Evolutionary conservation across 345 rosid species (phyloP), one percentile per base, ranked within the genome.

Genomic region (Moricandia arvensis): DNA sequence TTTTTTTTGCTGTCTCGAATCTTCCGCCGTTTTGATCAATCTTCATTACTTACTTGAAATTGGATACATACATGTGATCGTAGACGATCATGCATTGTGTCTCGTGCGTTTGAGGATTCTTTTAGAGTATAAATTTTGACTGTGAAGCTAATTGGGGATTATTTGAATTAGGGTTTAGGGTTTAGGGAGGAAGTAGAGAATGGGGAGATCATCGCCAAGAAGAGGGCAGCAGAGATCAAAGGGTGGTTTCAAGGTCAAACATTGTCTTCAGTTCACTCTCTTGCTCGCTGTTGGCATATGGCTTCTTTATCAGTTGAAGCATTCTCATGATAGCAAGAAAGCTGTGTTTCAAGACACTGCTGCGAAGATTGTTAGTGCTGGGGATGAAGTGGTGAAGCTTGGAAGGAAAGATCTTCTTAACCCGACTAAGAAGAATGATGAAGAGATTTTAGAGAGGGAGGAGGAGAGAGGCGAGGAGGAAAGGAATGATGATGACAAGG

Each of bases 171-270:
- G 68, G 72, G 57, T 16, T 29, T 65, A n/a, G n/a, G 4, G 4
- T 45, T 73, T 59, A n/a, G 77, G 41, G 18, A 63, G 64, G 55
- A 63, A 66, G 31, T 31, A 76, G n/a, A n/a, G n/a, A 66, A 93
- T 90, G 96, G 86, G 81, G 73, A 87, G 86, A 80, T 71, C 73
- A 67, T 86, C 97, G 24, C 91, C 94, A 45, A 63, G 83, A 54
- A 91, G 97, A 79, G 75, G 80, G 53, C 94, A 75, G 62, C 94
- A 75, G 62, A 85, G 96, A 78, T 90, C 97, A 6, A 89, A 87
- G 72, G 96, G 96, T 0, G 96, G 96, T 0, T 80, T 90, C 58
- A 90, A 90, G 69, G 96, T 89, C 59, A 90, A 90, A 80, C 97
- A 90, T 75, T 93, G 90, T 69, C 12, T 95, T 16, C 99, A 95